Conservation (phyloP, 2,329 filamentous ascomycete species). For the Cladosporium sp. region DNA sequence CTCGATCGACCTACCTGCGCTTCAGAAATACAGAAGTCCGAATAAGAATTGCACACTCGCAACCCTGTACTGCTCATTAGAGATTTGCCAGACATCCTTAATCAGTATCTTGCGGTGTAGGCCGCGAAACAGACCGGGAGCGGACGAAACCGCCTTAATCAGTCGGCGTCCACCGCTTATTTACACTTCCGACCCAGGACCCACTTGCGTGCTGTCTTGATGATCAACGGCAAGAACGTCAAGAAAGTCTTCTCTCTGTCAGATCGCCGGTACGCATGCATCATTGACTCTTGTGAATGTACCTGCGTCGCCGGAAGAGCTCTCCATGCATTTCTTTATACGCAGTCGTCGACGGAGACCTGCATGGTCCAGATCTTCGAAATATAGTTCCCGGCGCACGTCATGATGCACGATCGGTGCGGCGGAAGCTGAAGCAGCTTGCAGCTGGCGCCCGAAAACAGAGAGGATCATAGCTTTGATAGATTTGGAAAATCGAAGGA, state of each 20-base stretch:
- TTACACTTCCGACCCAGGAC: neutral
- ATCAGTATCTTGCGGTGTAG: no score
- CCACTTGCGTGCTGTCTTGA: neutral
- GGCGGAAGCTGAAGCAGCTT: neutral
- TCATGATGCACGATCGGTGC: constrained; percentile 5
- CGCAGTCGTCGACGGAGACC: neutral
- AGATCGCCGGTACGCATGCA: constrained; percentile 3
- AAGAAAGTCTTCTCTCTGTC: neutral
- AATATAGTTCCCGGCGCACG: constrained; percentile 1
- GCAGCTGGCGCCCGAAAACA: neutral
- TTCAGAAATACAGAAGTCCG: neutral
- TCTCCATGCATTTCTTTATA: neutral
- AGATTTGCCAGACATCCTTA: no score
- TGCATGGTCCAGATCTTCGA: constrained; percentile 1
- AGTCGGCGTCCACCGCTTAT: neutral
- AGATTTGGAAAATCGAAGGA: constrained; percentile 2
- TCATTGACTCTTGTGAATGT: neutral
- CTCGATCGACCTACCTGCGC: neutral
- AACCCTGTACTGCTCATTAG: no score
- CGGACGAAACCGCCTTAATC: neutral
- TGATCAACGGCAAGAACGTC: neutral
- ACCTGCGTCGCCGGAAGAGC: neutral
- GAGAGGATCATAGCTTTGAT: constrained; percentile 1
- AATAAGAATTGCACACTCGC: neutral
- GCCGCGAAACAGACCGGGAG: neutral